Conservation (phyloP, 2,329 filamentous ascomycete species). For the Colletotrichum cordylinicola region DNA sequence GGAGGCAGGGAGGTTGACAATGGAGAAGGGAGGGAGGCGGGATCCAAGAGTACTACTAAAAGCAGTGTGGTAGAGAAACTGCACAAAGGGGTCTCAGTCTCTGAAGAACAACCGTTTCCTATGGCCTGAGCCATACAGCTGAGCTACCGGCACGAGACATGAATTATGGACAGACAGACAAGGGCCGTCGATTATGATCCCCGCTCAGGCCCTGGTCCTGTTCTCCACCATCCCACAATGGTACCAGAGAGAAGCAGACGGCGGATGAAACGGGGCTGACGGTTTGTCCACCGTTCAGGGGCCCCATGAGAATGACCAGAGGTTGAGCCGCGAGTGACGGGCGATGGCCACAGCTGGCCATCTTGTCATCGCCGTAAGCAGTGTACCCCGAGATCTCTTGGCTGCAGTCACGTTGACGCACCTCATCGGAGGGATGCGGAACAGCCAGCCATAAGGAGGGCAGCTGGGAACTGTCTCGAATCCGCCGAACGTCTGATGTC, state of each 20-base stretch:
- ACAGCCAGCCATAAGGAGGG: background rate
- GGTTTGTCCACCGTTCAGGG: background rate
- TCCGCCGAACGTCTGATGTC: background rate
- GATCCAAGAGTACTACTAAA: background rate
- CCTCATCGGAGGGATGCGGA: background rate
- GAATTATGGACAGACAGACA: background rate
- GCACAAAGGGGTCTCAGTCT: background rate
- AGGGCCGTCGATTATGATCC: background rate
- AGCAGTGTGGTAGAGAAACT: background rate
- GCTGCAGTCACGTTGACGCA: background rate
- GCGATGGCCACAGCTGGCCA: background rate
- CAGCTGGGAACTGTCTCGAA: background rate
- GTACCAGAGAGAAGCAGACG: background rate
- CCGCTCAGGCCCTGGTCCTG: background rate
- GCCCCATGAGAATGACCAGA: background rate
- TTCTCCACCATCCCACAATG: background rate
- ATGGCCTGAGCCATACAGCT: background rate
- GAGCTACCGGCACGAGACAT: background rate
- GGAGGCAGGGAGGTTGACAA: background rate
- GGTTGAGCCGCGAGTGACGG: background rate
- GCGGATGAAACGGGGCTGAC: background rate
- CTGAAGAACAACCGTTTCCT: background rate
- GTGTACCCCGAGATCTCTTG: background rate
- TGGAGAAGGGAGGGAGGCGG: background rate
- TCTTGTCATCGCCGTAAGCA: background rate